Conservation (phyloP, 1,139 yeast genomes). For the Debaryomyces psychrophilus region DNA sequence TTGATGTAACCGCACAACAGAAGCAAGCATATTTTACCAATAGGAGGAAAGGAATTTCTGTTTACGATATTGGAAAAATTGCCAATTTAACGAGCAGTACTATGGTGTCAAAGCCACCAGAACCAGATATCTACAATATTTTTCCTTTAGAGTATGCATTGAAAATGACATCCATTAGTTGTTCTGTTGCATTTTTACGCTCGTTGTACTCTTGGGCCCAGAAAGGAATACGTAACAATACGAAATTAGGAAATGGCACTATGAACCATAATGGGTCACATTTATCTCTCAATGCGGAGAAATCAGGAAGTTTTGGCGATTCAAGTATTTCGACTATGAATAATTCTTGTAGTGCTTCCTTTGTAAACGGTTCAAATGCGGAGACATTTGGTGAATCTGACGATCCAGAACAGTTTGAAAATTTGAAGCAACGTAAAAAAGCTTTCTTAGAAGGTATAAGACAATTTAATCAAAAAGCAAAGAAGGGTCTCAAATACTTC, state of each 20-base stretch:
- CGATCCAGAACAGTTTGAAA: constrained; percentile 86
- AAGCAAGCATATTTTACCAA: constrained; percentile 67
- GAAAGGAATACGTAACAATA: constrained; percentile 48
- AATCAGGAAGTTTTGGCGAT: constrained; percentile 42
- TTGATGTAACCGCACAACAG: constrained; percentile 73
- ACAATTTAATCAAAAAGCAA: constrained; percentile 83
- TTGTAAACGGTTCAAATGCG: constrained; percentile 22
- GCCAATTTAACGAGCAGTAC: constrained; percentile 78
- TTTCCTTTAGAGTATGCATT: constrained; percentile 83
- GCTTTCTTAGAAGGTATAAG: constrained; percentile 76
- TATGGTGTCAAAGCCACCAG: constrained; percentile 62
- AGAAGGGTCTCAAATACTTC: constrained; percentile 70
- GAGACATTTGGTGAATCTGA: constrained; percentile 50
- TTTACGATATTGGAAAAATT: constrained; percentile 71
- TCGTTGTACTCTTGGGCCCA: constrained; percentile 91
- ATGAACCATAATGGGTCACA: constrained; percentile 22
- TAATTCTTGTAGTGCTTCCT: constrained; percentile 39
- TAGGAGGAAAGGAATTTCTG: constrained; percentile 62
- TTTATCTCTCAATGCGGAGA: constrained; percentile 32
- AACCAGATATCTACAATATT: constrained; percentile 54
- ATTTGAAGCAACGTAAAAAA: constrained; percentile 79
- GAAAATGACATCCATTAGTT: constrained; percentile 77
- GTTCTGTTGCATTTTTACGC: constrained; percentile 79
- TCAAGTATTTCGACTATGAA: constrained; percentile 37
- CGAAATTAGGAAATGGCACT: constrained; percentile 5